Evolutionary conservation across 1,284 basidiomycete species (phyloP), one percentile per base, ranked within the genome.

Genomic region (Cutaneotrichosporon curvatum): DNA sequence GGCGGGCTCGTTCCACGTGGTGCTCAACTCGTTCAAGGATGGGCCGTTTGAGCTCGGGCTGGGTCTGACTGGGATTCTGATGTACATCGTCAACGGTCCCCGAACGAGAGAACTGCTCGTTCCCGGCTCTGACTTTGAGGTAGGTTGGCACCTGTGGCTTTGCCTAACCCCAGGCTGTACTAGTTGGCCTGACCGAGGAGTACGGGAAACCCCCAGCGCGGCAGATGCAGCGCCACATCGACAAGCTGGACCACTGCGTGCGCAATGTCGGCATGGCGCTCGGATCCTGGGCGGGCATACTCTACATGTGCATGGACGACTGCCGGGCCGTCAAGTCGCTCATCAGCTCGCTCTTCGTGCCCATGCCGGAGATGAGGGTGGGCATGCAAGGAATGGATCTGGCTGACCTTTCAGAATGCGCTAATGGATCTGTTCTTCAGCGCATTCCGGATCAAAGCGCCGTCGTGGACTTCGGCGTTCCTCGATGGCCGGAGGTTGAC

Each of bases 341-440:
- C 19, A 79, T 98, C 23, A 80, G 90, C 60, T 87, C 86, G 0
- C 74, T 99, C 39, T 81, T 83, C 51, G 87, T 96, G 70, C 91
- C 92, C 4, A 85, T 87, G 1, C 74, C 16, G 84, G 35, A 89
- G 41, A 85, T 87, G 44, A 78, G 89, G 66, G 90, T 91, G 65
- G 56, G 79, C n/a, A n/a, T 64, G n/a, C n/a, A 2, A 9, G 14
- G 4, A 7, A 32, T n/a, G 9, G 35, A 4, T 9, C 35, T 12
- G 22, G 20, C 43, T 38, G 42, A 34, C 34, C 43, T 19, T n/a
- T 7, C 62, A 94, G 89, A 89, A 94, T 73, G 80, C 90, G 20
- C 77, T 97, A 25, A 75, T 98, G 28, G 87, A 96, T 60, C 84
- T 95, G 79, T 87, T 98, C 60, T 94, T 94, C 63, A 84, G 88